A percentile compares a stretch with the other conserved stretches of the same genome.
Evolutionary conservation across 306 rosid genomes (phyloP).

Genomic region (Acacia melanoxylon): DNA sequence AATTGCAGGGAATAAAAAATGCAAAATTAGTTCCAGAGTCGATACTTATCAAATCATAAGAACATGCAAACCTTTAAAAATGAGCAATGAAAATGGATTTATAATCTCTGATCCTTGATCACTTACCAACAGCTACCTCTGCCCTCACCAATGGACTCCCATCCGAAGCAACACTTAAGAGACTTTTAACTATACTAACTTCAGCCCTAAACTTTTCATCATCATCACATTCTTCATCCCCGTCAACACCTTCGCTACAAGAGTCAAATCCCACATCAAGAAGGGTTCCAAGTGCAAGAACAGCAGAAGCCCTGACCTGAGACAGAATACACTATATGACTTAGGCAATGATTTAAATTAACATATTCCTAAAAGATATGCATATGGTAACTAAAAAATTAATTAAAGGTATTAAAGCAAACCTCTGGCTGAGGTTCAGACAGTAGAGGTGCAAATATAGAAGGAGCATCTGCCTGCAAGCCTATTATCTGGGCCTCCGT

Average conservation of each 20-base stretch:
- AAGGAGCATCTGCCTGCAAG: constrained; percentile 79
- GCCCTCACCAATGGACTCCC: constrained; percentile 99
- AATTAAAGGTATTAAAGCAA: constrained; percentile 23
- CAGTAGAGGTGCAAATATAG: constrained; percentile 66
- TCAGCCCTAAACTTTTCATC: constrained; percentile 85
- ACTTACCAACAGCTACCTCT: constrained; percentile 97
- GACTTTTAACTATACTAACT: constrained; percentile 77
- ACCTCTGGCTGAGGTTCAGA: constrained; percentile 97
- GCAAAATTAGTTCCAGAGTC: neutral
- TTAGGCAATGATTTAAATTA: neutral
- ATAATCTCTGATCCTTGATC: constrained; percentile 31
- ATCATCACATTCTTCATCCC: constrained; percentile 86
- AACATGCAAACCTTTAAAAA: constrained; percentile 6
- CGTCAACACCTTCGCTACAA: constrained; percentile 67
- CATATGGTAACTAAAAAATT: constrained; percentile 18
- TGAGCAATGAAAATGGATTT: constrained; percentile 9
- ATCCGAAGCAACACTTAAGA: constrained; percentile 84
- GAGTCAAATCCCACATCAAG: constrained; percentile 82
- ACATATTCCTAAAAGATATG: neutral
- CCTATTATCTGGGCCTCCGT: constrained; percentile 82
- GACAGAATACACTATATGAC: constrained; percentile 31
- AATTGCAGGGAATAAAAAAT: neutral
- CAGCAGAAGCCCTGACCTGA: constrained; percentile 99
- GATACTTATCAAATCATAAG: constrained; percentile 10
- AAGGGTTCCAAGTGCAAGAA: constrained; percentile 90